Evolutionary conservation across 352 stramenopile genomes (phyloP).

Genomic region (Phytophthora sp.): DNA sequence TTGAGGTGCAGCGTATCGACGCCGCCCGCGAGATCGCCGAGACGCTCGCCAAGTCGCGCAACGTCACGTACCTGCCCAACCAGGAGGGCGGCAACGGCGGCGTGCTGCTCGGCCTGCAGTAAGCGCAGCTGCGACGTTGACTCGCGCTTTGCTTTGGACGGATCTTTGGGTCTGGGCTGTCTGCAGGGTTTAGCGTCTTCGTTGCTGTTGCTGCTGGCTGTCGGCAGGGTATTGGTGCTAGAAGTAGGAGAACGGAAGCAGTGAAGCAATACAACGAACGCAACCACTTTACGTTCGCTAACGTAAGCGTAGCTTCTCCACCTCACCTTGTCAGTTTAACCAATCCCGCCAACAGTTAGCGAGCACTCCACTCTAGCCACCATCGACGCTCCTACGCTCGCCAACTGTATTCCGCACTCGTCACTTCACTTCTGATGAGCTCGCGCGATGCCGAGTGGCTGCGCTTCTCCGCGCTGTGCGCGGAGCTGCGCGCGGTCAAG

Average conservation of each 20-base stretch:
- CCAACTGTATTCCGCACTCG: slow-evolving; percentile 12
- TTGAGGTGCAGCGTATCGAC: slow-evolving; percentile 99
- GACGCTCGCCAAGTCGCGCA: slow-evolving; percentile 96
- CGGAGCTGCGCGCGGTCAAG: slow-evolving; percentile 50
- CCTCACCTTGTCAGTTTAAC: neutral
- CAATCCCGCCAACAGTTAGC: neutral
- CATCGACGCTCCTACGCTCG: neutral
- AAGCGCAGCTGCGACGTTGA: slow-evolving; percentile 15
- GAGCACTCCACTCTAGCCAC: neutral
- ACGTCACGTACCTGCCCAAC: slow-evolving; percentile 98
- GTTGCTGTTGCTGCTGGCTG: slow-evolving; percentile 4
- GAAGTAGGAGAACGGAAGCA: slow-evolving; percentile 18
- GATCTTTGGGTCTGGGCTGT: slow-evolving; percentile 18
- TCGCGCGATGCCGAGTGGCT: slow-evolving; percentile 51
- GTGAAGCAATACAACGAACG: slow-evolving; percentile 20
- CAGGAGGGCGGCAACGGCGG: slow-evolving; percentile 85
- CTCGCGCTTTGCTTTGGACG: slow-evolving; percentile 4
- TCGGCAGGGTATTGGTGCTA: slow-evolving; percentile 26
- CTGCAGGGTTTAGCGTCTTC: slow-evolving; percentile 13
- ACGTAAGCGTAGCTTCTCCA: neutral
- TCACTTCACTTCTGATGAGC: neutral
- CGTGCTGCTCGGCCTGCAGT: slow-evolving; percentile 87
- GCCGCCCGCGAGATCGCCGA: slow-evolving; percentile 99
- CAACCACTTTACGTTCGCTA: slow-evolving; percentile 13
- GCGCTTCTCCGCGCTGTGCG: slow-evolving; percentile 51